These are phyloP conservation scores for Botryosphaeria dothidea DNA, from an alignment of 2,329 filamentous ascomycete genomes.

Conservation along the genomic window DNA sequence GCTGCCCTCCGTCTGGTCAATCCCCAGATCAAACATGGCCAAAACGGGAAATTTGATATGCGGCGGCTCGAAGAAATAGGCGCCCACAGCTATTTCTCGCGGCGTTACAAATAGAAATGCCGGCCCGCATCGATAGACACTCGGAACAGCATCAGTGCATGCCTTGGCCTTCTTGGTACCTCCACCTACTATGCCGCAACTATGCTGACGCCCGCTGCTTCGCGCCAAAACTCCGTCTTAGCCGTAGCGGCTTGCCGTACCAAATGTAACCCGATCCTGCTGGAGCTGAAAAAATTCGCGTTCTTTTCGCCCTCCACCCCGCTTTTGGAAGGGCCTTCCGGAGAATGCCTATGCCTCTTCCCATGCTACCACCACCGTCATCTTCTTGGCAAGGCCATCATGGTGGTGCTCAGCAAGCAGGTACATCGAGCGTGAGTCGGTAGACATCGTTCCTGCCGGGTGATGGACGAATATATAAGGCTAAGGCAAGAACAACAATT, in stretches of 20 bases:
- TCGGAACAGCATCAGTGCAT: not conserved
- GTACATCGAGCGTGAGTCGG: not conserved
- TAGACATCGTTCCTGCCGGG: not conserved
- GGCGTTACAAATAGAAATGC: not conserved
- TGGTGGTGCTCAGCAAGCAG: not conserved
- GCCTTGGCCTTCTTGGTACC: conserved; percentile 12
- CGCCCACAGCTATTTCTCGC: not conserved
- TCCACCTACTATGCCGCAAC: conserved; percentile 11
- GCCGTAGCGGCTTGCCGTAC: not conserved
- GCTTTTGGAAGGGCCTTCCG: not conserved
- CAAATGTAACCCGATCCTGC: not conserved
- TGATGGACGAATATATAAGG: not conserved
- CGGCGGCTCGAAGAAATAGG: not conserved
- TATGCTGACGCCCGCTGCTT: not conserved
- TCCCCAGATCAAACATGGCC: not conserved
- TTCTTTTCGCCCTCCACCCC: not conserved
- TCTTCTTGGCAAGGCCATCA: conserved; percentile 3
- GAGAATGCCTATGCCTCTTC: not conserved
- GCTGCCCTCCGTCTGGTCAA: not conserved
- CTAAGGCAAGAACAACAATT: not conserved
- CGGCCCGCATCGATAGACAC: not conserved
- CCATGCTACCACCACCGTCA: not conserved
- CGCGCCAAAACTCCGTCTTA: not conserved
- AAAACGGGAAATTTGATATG: not conserved
- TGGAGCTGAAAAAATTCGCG: not conserved